Evolutionary conservation across 2,329 filamentous ascomycete genomes (phyloP).

Genomic region (Talaromyces marneffei): DNA sequence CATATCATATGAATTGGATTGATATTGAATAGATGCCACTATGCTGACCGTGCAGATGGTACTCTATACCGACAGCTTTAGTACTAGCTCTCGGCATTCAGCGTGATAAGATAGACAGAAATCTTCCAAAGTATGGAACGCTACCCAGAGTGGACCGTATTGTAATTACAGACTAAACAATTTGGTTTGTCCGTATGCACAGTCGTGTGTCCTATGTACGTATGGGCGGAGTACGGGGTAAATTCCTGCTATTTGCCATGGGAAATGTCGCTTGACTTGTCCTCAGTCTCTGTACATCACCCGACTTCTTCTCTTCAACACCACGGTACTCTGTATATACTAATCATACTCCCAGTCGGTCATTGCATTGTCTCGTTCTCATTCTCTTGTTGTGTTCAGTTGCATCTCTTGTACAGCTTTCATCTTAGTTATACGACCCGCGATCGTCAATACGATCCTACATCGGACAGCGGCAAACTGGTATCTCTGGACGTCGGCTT

Average conservation of each 20-base stretch:
- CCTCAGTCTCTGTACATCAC: not conserved
- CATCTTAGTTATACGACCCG: not conserved
- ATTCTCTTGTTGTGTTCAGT: not conserved
- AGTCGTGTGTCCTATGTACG: not conserved
- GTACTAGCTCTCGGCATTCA: too few species aligned
- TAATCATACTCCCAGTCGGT: not conserved
- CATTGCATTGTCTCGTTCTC: not conserved
- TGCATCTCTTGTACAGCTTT: not conserved
- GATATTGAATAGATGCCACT: not conserved
- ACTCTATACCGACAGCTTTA: not conserved
- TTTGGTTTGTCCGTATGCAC: not conserved
- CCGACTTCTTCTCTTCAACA: not conserved
- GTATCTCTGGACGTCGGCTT: not conserved
- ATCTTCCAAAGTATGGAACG: not conserved
- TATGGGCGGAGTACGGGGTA: not conserved
- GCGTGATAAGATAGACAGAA: not conserved
- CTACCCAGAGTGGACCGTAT: not conserved
- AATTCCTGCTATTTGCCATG: not conserved
- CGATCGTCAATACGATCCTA: not conserved
- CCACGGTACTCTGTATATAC: not conserved
- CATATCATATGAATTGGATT: not conserved
- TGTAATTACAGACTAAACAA: not conserved
- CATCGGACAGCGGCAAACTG: not conserved
- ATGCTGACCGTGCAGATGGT: not conserved
- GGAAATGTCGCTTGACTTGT: not conserved